Percentiles rank a stretch among this genome's conserved stretches.
phyloP scores from a whole-genome alignment of 2,329 filamentous ascomycete genomes.

The Clarireedia sp. region DNA sequence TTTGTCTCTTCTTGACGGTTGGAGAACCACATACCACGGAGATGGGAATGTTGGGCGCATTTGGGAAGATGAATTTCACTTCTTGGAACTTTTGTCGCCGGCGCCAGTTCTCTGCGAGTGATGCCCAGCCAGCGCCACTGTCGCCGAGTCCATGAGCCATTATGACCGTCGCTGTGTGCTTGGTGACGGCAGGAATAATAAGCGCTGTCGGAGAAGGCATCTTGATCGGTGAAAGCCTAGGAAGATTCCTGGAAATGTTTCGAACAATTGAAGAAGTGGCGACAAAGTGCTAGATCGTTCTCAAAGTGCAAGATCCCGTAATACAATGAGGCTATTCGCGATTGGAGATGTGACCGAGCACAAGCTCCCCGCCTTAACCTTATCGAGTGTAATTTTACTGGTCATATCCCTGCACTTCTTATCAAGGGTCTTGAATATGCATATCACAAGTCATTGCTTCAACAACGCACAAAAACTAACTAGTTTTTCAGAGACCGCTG shows the following conservation, averaged over 20 bases:
- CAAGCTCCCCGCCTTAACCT: slow-evolving; percentile 1
- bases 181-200: slow-evolving; percentile 69
- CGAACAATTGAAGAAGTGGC: no score
- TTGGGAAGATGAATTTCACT: slow-evolving; percentile 89
- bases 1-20: background rate
- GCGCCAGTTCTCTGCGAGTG: slow-evolving; percentile 81
- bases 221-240: background rate
- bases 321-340: background rate
- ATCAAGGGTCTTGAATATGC: slow-evolving; percentile 1
- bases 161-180: slow-evolving; percentile 91
- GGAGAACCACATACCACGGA: slow-evolving; percentile 48
- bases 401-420: slow-evolving; percentile 1
- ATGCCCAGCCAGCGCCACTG: slow-evolving; percentile 69
- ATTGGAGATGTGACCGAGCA: background rate
- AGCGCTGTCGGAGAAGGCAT: slow-evolving; percentile 36
- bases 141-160: slow-evolving; percentile 91
- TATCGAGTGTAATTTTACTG: background rate
- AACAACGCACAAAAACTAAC: no score
- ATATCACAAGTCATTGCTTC: background rate
- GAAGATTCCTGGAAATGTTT: background rate
- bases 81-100: slow-evolving; percentile 72
- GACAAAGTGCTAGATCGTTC: background rate
- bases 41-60: slow-evolving; percentile 80
- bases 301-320: background rate
- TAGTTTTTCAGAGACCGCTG: no score